Evolutionary conservation across 1,284 basidiomycete genomes (phyloP).

Genomic region (Kwoniella shivajii): DNA sequence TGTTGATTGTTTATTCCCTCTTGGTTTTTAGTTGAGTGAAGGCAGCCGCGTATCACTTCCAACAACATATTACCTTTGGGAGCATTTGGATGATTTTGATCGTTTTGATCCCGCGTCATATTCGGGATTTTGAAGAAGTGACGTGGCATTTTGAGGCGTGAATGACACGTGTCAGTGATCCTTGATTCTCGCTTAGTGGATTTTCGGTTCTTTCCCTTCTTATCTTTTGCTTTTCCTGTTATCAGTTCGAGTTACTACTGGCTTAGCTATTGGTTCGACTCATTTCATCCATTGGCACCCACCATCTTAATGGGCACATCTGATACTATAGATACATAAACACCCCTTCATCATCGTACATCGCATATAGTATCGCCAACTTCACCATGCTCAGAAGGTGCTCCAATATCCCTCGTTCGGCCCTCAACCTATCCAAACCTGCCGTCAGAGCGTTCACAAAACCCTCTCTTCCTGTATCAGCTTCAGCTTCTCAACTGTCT

Average conservation of each 20-base stretch:
- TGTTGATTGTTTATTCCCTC: background rate
- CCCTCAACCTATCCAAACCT: slow-evolving; percentile 27
- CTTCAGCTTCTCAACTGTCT: slow-evolving; percentile 22
- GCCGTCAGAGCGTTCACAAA: slow-evolving; percentile 29
- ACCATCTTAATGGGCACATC: too few relatives aligned
- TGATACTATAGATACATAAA: too few relatives aligned
- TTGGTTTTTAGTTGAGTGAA: background rate
- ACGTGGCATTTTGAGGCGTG: slow-evolving; percentile 8
- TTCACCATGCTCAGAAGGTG: slow-evolving; percentile 41
- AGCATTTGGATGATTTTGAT: background rate
- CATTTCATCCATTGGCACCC: too few relatives aligned
- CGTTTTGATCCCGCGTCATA: background rate
- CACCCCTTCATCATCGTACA: background rate
- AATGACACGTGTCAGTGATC: background rate
- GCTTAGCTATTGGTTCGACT: too few relatives aligned
- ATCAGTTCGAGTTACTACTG: too few relatives aligned
- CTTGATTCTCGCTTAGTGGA: background rate
- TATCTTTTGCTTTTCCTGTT: too few relatives aligned
- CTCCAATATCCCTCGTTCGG: slow-evolving; percentile 28
- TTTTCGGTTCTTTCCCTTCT: background rate
- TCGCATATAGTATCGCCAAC: too few relatives aligned
- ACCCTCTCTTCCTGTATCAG: slow-evolving; percentile 26
- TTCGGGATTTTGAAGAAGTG: background rate
- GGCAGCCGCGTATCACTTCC: slow-evolving; percentile 16
- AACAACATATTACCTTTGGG: background rate